Base-by-base conservation (phyloP, 2,329 filamentous ascomycete genomes). In the Paraphaeosphaeria sporulosa region DNA sequence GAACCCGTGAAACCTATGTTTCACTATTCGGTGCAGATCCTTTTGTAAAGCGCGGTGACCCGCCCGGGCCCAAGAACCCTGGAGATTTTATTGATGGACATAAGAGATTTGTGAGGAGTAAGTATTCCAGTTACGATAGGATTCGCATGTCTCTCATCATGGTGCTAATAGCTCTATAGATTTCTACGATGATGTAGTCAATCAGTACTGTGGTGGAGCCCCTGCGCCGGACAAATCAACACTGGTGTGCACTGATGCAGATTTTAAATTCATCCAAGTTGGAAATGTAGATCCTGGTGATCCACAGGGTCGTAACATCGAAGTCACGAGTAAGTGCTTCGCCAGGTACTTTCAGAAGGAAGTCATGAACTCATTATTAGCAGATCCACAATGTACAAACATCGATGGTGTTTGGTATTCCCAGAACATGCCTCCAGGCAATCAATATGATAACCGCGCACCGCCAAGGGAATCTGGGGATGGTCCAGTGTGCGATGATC, bases 201-300 rank as follows among this genome's bases (percentile, higher is more conserved):
- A 23, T 21, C n/a, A 40, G n/a, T 38, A 19, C 12, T 52, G 49
- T 52, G 21, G 19, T 19, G 49, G 49, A 9, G 10, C n/a, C 0
- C n/a, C 9, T 8, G 23, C 15, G 7, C 7, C 40, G 19, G 40
- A 21, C n/a, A n/a, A n/a, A n/a, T n/a, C n/a, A 5, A 15, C 15
- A 32, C 19, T 52, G 9, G n/a, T 52, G 32, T 52, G 49, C 32
- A 52, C 49, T 19, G 49, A 52, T 42, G 23, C 32, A 21, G 15
- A 52, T n/a, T 52, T 25, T 13, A 5, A 52, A n/a, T 52, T 52
- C 38, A 15, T 52, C 13, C 23, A 52, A n/a, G 23, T 23, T 25
- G 49, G 38, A 15, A n/a, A 32, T 15, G 10, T 4, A 4, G 49
- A 52, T 32, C 49, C 49, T 23, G 38, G 32, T 8, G 49, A 52